phyloP scores from a whole-genome alignment of 306 rosid genomes.

The Heteromeles arbutifolia region DNA sequence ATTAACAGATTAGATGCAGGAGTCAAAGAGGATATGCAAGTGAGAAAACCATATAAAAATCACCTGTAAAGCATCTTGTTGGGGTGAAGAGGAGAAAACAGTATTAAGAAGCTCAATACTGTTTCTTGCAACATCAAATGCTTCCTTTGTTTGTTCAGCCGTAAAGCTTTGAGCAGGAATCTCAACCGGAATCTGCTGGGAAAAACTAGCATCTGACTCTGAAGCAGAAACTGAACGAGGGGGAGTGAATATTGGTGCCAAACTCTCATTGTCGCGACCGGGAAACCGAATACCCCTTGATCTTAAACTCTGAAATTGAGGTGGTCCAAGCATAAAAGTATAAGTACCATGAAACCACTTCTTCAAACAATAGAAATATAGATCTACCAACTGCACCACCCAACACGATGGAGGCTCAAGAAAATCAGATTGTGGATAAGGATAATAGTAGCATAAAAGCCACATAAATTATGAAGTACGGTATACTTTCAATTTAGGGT shows the following conservation, averaged over 20 bases:
- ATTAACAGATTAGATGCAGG: background rate
- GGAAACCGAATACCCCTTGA: constrained; percentile 94
- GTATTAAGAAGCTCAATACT: constrained; percentile 86
- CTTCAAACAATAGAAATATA: background rate
- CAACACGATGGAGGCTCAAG: background rate
- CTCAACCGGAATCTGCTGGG: constrained; percentile 47
- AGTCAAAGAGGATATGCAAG: background rate
- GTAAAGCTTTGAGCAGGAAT: constrained; percentile 54
- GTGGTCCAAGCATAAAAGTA: constrained; percentile 11
- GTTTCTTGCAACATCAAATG: constrained; percentile 90
- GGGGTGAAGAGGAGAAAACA: constrained; percentile 83
- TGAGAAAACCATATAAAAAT: constrained; percentile 5
- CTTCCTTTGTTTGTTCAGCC: constrained; percentile 82
- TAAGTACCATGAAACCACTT: background rate
- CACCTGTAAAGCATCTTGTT: constrained; percentile 85
- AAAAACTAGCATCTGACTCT: constrained; percentile 40
- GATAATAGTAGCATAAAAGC: background rate
- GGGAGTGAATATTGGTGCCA: constrained; percentile 96
- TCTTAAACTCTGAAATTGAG: constrained; percentile 64
- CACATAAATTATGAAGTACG: background rate
- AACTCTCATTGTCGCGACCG: constrained; percentile 90
- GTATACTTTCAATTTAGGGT: background rate
- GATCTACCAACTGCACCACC: background rate
- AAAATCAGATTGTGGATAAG: background rate
- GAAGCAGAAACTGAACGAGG: constrained; percentile 53